phyloP scores from a whole-genome alignment of 192 early-diverging fungal genomes.

The Pilaira anomala region DNA sequence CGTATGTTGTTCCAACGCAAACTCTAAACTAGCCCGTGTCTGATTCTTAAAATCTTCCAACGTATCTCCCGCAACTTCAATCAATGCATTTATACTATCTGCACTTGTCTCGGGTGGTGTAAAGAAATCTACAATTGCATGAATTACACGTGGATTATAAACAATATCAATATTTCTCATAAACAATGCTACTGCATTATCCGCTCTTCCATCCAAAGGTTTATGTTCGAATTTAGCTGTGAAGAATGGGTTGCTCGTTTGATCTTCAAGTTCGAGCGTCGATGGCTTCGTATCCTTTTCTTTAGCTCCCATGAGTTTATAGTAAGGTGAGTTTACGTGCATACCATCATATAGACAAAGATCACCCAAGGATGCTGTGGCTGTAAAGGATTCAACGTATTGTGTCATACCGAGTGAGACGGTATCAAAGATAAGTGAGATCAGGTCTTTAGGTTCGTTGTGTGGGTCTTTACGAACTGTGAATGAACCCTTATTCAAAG shows the following conservation, averaged over 20 bases:
- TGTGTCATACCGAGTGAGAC: conserved; percentile 58
- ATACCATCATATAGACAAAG: conserved; percentile 63
- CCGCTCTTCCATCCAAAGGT: conserved; percentile 86
- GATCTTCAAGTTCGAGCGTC: not conserved
- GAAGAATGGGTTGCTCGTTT: conserved; percentile 61
- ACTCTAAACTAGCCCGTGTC: conserved; percentile 79
- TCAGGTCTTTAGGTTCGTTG: conserved; percentile 43
- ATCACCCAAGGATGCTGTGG: conserved; percentile 56
- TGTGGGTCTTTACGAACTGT: conserved; percentile 63
- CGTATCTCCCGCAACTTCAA: conserved; percentile 78
- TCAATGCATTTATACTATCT: conserved; percentile 72
- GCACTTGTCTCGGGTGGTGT: conserved; percentile 71
- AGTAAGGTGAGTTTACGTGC: conserved; percentile 51
- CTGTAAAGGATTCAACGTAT: conserved; percentile 50
- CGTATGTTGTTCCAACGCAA: conserved; percentile 84
- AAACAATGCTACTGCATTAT: conserved; percentile 76
- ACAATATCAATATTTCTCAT: conserved; percentile 90
- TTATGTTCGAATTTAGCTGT: conserved; percentile 76
- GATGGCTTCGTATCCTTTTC: conserved; percentile 38
- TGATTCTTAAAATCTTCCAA: conserved; percentile 85
- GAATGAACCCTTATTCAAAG: conserved; percentile 77
- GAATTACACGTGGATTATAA: conserved; percentile 77
- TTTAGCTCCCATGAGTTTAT: conserved; percentile 54
- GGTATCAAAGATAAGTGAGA: conserved; percentile 62
- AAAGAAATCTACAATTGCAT: conserved; percentile 78